Conservation (phyloP, 176 grass and related monocot species). For the Stipa capillata region DNA sequence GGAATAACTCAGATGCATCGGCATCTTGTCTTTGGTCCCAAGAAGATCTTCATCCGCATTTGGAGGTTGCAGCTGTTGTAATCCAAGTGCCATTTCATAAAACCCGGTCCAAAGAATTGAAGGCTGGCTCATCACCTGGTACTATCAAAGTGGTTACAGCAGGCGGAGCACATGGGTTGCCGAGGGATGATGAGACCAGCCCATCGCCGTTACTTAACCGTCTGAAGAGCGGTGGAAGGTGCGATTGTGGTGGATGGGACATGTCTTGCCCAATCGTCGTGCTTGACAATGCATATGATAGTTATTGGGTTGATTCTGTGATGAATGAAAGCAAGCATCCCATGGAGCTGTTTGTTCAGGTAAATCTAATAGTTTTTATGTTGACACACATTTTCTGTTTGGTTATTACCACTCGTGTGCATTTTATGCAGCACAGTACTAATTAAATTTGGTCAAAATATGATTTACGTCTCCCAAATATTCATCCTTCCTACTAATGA, state of each 20-base stretch:
- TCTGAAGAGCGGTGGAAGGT: constrained; percentile 75
- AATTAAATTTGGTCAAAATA: not conserved
- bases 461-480: not conserved
- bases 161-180: constrained; percentile 68
- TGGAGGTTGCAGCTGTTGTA: constrained; percentile 66
- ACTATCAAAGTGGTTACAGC: constrained; percentile 57
- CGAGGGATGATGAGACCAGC: constrained; percentile 51
- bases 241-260: constrained; percentile 96
- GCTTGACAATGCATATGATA: constrained; percentile 54
- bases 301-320: constrained; percentile 38
- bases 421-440: not conserved
- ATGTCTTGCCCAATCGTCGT: constrained; percentile 93
- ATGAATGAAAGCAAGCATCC: constrained; percentile 51
- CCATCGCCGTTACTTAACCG: constrained; percentile 80
- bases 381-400: not conserved
- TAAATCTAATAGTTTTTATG: constrained; percentile 25
- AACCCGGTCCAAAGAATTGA: constrained; percentile 45
- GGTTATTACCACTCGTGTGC: not conserved
- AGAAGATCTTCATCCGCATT: constrained; percentile 75
- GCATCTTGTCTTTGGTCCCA: constrained; percentile 64
- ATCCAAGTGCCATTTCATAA: constrained; percentile 70
- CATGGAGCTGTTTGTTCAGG: constrained; percentile 65
- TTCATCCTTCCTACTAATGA: not conserved
- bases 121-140: constrained; percentile 16
- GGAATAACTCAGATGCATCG: constrained; percentile 39